Evolutionary conservation across 768 basidiomycete species (phyloP).

Genomic region (Filobasidium floriforme): DNA sequence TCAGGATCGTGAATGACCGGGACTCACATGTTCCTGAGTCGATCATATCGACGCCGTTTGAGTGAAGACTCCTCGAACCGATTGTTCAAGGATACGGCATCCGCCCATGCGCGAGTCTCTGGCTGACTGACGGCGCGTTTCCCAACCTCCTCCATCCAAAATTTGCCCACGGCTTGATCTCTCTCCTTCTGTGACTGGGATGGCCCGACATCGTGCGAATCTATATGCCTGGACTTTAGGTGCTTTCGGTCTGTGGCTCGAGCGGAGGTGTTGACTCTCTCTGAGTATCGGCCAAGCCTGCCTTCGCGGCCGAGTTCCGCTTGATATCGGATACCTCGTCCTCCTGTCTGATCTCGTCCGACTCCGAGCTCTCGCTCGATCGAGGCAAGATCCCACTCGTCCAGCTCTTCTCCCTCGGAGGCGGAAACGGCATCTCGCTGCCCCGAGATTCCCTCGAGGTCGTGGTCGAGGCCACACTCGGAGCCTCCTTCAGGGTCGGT

Average conservation of each 20-base stretch:
- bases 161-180: background rate
- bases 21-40: background rate
- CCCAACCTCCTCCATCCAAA: background rate
- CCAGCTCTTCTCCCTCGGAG: background rate
- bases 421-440: background rate
- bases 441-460: background rate
- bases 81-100: background rate
- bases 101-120: background rate
- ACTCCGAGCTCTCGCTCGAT: no score
- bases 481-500: slow-evolving; percentile 1
- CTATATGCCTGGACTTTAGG: background rate
- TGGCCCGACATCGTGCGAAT: background rate
- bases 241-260: background rate
- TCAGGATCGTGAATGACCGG: background rate
- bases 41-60: background rate
- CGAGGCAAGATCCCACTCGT: no score
- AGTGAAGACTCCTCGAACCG: background rate
- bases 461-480: background rate
- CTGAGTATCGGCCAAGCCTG: no score
- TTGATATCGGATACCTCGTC: no score
- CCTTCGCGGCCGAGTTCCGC: no score
- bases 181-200: background rate
- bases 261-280: no score
- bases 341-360: no score
- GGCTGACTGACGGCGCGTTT: no score